Evolutionary conservation across 225 moss, liverwort and hornwort genomes (phyloP).

Genomic region (Physcomitrium patens): DNA sequence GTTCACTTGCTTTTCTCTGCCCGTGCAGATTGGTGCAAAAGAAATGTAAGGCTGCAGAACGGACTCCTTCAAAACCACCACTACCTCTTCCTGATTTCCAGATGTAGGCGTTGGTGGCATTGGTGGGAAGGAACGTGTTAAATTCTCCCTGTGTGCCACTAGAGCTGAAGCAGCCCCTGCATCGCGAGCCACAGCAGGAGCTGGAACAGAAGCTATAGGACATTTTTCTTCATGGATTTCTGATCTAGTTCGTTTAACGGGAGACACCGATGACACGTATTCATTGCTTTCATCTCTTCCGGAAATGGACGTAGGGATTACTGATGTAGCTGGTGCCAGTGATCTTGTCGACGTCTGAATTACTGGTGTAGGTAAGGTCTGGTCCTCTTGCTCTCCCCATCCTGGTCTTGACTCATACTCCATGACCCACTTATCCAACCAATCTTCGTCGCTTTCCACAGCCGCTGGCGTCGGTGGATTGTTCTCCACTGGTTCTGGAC

Average conservation of each 20-base stretch:
- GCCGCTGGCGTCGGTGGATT: constrained; percentile 28
- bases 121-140: constrained; percentile 29
- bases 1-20: constrained; percentile 42
- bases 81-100: constrained; percentile 39
- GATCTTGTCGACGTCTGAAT: constrained; percentile 30
- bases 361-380: constrained; percentile 29
- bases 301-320: constrained; percentile 18
- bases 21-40: constrained; percentile 55
- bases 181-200: constrained; percentile 5
- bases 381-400: constrained; percentile 53
- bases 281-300: constrained; percentile 25
- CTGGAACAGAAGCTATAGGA: not conserved
- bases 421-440: constrained; percentile 60
- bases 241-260: constrained; percentile 34
- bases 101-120: constrained; percentile 41
- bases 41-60: constrained; percentile 43
- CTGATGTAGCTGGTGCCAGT: constrained; percentile 15
- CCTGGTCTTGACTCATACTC: constrained; percentile 65
- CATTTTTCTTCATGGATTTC: constrained; percentile 35
- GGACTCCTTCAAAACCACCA: constrained; percentile 42
- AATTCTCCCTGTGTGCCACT: constrained; percentile 38
- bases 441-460: constrained; percentile 45
- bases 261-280: constrained; percentile 16
- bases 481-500: constrained; percentile 23
- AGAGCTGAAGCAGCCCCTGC: constrained; percentile 22